Percentiles rank a stretch among this genome's conserved stretches.
Evolutionary conservation across 176 grass and related monocot species (phyloP).

Genomic region (Avena insularis): DNA sequence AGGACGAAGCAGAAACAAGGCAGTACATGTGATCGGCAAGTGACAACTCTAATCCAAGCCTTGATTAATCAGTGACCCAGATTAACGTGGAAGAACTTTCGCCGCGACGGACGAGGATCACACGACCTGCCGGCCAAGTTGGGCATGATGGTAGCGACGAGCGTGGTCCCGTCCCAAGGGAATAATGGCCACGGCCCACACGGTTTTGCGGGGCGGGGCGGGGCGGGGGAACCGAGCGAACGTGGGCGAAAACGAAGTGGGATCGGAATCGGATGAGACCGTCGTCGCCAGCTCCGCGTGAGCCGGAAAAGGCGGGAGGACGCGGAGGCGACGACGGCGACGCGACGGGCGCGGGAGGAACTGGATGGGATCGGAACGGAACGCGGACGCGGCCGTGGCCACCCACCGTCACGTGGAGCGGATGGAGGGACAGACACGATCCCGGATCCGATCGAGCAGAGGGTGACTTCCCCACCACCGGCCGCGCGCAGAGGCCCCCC

Average conservation of each 20-base stretch:
- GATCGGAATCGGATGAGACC: background rate
- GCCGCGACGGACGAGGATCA: background rate
- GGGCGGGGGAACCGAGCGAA: background rate
- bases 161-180: too few species aligned
- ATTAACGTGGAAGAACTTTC: background rate
- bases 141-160: too few species aligned
- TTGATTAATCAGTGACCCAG: background rate
- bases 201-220: background rate
- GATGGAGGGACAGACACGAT: background rate
- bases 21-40: background rate
- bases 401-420: constrained; percentile 29
- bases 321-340: background rate
- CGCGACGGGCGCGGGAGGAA: background rate
- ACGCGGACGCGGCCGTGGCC: background rate
- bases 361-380: background rate
- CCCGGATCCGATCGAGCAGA: background rate
- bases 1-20: background rate
- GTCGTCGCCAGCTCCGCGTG: background rate
- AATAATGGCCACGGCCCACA: constrained; percentile 14
- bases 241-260: background rate
- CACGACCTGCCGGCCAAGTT: background rate
- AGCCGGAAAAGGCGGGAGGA: background rate
- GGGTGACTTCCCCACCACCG: constrained; percentile 1
- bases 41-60: background rate
- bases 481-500: too few species aligned